phyloP scores from a whole-genome alignment of 192 early-diverging fungal genomes.

The Coemansia sp. region DNA sequence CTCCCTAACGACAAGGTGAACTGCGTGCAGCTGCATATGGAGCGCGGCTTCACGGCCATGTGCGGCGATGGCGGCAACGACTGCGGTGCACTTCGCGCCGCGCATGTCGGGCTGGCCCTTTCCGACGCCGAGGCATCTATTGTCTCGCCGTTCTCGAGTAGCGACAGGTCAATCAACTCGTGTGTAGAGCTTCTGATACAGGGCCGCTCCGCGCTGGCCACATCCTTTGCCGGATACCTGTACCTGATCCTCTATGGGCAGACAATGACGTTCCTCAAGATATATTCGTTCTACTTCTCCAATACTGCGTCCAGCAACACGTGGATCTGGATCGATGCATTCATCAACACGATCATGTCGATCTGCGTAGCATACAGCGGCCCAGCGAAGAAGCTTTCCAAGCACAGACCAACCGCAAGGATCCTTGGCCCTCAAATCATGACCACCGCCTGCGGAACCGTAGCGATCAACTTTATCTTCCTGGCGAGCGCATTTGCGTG shows the following conservation, averaged over 20 bases:
- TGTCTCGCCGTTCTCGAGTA: conserved; percentile 77
- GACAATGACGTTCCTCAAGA: conserved; percentile 64
- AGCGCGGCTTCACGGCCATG: conserved; percentile 78
- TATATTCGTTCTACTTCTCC: conserved; percentile 69
- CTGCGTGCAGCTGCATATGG: conserved; percentile 77
- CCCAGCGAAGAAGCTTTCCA: conserved; percentile 60
- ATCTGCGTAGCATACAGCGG: conserved; percentile 64
- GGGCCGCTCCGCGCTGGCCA: conserved; percentile 71
- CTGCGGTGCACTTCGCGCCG: conserved; percentile 78
- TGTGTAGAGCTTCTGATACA: conserved; percentile 65
- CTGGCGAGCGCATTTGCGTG: conserved; percentile 53
- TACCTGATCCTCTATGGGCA: conserved; percentile 70
- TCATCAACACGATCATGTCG: conserved; percentile 64
- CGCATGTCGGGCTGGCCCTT: conserved; percentile 79
- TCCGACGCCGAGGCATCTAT: conserved; percentile 81
- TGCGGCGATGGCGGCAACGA: conserved; percentile 88
- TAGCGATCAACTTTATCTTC: conserved; percentile 71
- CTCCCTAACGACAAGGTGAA: conserved; percentile 74
- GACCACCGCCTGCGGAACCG: conserved; percentile 61
- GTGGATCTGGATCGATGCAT: conserved; percentile 75
- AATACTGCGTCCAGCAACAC: conserved; percentile 62
- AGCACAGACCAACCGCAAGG: conserved; percentile 68
- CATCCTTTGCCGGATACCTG: conserved; percentile 71
- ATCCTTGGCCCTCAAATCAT: conserved; percentile 71
- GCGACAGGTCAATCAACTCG: conserved; percentile 61